Base-by-base conservation (phyloP, 2,329 filamentous ascomycete species). In the Ceratocystis eucalypticola region DNA sequence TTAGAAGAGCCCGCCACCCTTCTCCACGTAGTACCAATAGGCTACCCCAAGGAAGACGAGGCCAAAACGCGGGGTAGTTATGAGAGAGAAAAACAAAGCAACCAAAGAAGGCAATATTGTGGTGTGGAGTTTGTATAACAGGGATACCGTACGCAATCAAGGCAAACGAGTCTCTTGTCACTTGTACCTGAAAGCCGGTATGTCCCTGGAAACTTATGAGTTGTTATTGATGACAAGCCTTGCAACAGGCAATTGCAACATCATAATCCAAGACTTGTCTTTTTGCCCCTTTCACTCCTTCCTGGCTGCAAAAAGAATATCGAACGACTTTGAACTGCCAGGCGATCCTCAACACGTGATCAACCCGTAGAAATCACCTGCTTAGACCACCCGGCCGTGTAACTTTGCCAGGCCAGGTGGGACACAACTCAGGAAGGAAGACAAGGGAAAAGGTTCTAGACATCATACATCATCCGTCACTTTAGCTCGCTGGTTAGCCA, bases 261-360 rank as follows among this genome's bases (percentile, higher is more conserved):
- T 25, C 37, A 15, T 41, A 15, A 41, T 15, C 37, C 48, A 50
- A 4, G 17, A 12, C 48, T 12, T 20, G 48, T 25, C 22, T 25
- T 25, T 25, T 41, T 41, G 37, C 37, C 37, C 37, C 37, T 41
- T 41, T 41, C 12, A 12, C 12, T 12, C 37, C 37, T 41, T 41
- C 37, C 37, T 41, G 10, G 37, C 48, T 25, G 22, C 48, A 50
- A 20, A 8, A 30, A 17, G n/a, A 59, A 59, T 37, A 65, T 65
- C 64, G 64, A 61, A 61, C 53, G 64, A 65, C 53, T 65, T 48
- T 65, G 41, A 10, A n/a, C 50, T 33, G 25, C 53, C 41, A 41
- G 41, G 48, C 22, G 8, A 55, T 20, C 44, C 41, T 28, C 37
- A 45, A 65, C 64, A 65, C 64, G 64, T 65, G 64, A 65, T 65